Conservation (phyloP, 1,284 basidiomycete genomes). For the Paramarasmius palmivorus region DNA sequence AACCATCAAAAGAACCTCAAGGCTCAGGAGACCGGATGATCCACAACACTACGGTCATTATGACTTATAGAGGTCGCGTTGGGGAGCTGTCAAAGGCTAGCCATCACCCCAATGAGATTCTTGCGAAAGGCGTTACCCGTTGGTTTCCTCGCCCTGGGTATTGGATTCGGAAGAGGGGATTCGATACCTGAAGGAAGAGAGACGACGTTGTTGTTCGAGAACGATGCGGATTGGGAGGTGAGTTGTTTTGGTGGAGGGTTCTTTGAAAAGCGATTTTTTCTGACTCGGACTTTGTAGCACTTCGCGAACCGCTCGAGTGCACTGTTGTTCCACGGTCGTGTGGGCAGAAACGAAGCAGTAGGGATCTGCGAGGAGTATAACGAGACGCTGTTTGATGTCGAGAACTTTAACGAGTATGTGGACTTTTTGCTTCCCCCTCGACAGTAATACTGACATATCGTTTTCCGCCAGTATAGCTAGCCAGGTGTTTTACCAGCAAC, state of each 20-base stretch:
- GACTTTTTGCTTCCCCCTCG: background rate
- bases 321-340: constrained; percentile 16
- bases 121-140: too few species aligned
- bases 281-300: constrained; percentile 11
- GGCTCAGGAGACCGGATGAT: too few species aligned
- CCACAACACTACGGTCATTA: too few species aligned
- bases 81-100: too few species aligned
- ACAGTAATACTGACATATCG: background rate
- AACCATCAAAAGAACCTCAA: too few species aligned
- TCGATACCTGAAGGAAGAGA: too few species aligned
- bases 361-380: constrained; percentile 17
- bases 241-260: too few species aligned
- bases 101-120: too few species aligned
- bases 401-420: constrained; percentile 3
- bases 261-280: background rate
- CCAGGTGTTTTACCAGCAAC: background rate
- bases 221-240: constrained; percentile 22
- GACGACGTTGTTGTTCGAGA: constrained; percentile 18
- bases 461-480: constrained; percentile 9
- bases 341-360: constrained; percentile 12
- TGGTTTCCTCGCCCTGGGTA: too few species aligned
- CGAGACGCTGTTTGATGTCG: constrained; percentile 15
- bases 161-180: too few species aligned
- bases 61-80: too few species aligned
- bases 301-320: constrained; percentile 18